Percentiles rank a stretch among this genome's conserved stretches.
These are phyloP conservation scores for Vachellia pachyceras DNA, from an alignment of 306 rosid species.

Conservation along the genomic window DNA sequence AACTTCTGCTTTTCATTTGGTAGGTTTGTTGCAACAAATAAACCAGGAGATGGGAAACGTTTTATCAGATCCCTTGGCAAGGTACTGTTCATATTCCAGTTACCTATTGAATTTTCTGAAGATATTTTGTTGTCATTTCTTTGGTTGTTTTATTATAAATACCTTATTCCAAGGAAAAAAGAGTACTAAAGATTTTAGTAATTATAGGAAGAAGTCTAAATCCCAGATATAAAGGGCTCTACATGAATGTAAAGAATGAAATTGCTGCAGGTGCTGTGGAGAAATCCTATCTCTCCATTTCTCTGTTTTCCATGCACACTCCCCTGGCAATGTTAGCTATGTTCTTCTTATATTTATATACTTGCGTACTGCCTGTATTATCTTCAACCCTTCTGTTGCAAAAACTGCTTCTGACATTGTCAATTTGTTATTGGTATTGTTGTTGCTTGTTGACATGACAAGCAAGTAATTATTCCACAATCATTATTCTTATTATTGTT, in stretches of 20 bases:
- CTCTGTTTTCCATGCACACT: background rate
- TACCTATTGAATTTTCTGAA: background rate
- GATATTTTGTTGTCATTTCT: background rate
- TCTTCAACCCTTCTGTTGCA: background rate
- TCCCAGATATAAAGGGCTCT: background rate
- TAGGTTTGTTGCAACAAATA: constrained; percentile 79
- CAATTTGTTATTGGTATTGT: background rate
- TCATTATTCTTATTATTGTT: background rate
- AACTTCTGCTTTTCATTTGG: constrained; percentile 29
- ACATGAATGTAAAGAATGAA: background rate
- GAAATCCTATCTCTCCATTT: background rate
- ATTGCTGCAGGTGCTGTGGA: background rate
- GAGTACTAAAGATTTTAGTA: background rate
- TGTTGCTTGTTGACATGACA: background rate
- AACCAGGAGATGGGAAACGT: constrained; percentile 79
- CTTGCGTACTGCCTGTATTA: background rate
- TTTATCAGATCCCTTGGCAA: constrained; percentile 79
- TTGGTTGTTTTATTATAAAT: background rate
- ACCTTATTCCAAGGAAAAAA: background rate
- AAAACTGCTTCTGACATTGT: background rate
- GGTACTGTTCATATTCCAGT: constrained; percentile 53
- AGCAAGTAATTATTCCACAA: background rate
- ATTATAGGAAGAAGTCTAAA: background rate
- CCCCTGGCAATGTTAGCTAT: background rate
- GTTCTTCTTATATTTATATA: background rate